Evolutionary conservation across 2,329 filamentous ascomycete species (phyloP).

Genomic region (Alternaria alternata): DNA sequence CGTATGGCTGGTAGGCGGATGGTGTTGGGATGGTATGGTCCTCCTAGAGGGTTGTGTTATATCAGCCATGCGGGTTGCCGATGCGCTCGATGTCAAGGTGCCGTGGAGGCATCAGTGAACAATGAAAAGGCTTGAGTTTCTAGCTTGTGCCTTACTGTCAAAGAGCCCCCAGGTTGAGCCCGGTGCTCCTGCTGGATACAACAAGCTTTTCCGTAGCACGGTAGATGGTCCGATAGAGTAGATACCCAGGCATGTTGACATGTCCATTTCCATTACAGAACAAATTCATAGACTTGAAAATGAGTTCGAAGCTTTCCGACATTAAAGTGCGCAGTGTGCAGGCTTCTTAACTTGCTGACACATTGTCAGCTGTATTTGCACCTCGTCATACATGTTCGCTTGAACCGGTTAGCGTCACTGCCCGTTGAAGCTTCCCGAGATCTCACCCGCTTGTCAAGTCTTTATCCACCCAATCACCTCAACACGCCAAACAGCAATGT

Average conservation of each 20-base stretch:
- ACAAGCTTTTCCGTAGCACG: not conserved
- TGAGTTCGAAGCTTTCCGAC: not conserved
- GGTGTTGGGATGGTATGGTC: slow-evolving; percentile 73
- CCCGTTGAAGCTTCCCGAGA: not conserved
- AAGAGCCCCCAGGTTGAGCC: not conserved
- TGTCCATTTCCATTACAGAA: not conserved
- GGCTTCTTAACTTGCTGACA: not conserved
- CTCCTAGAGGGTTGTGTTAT: slow-evolving; percentile 68
- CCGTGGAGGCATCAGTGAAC: slow-evolving; percentile 31
- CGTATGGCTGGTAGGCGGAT: slow-evolving; percentile 66
- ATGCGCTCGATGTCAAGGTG: slow-evolving; percentile 60
- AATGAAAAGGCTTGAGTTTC: not conserved
- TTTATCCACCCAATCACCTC: not conserved
- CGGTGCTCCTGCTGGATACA: not conserved
- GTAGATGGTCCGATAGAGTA: not conserved
- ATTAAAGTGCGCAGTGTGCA: not conserved
- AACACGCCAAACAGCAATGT: not conserved
- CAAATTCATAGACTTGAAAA: no score
- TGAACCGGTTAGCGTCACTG: not conserved
- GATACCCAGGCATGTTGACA: not conserved
- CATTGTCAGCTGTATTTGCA: not conserved
- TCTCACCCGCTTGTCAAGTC: not conserved
- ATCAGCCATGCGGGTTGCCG: slow-evolving; percentile 65
- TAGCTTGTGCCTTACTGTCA: not conserved
- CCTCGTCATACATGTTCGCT: not conserved